A percentile compares a stretch with the other conserved stretches of the same genome.
Conservation (phyloP, 345 rosid species). For the Geranium brycei region DNA sequence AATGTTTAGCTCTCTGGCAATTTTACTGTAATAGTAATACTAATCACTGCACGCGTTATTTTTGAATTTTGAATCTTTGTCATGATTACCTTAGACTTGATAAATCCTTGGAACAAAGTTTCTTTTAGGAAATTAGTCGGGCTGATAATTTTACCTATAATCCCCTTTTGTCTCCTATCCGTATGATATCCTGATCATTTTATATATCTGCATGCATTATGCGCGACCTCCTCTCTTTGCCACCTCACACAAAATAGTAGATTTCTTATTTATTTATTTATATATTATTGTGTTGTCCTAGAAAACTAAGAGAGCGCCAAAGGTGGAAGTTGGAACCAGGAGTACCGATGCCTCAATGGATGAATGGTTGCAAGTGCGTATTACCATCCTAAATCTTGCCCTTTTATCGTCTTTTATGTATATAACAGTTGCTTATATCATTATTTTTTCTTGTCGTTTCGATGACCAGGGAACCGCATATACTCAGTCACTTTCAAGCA, state of each 20-base stretch:
- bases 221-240: neutral
- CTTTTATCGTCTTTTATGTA: too few relatives aligned
- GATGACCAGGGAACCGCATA: conserved; percentile 60
- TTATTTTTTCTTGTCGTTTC: neutral
- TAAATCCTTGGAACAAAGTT: too few relatives aligned
- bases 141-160: too few relatives aligned
- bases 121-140: too few relatives aligned
- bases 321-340: conserved; percentile 81
- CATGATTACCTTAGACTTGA: too few relatives aligned
- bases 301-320: conserved; percentile 72
- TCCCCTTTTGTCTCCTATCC: too few relatives aligned
- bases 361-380: conserved; percentile 86
- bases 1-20: too few relatives aligned
- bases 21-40: too few relatives aligned
- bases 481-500: conserved; percentile 36
- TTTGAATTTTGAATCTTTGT: too few relatives aligned
- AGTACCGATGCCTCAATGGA: conserved; percentile 59
- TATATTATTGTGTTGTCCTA: conserved; percentile 13
- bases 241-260: neutral
- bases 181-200: too few relatives aligned
- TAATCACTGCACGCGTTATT: too few relatives aligned
- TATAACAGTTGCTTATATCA: too few relatives aligned
- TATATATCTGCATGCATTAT: neutral
- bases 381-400: neutral
- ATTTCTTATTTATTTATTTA: neutral